Evolutionary conservation across 139 green algal genomes (phyloP).

Genomic region (Dunaliella primolecta): DNA sequence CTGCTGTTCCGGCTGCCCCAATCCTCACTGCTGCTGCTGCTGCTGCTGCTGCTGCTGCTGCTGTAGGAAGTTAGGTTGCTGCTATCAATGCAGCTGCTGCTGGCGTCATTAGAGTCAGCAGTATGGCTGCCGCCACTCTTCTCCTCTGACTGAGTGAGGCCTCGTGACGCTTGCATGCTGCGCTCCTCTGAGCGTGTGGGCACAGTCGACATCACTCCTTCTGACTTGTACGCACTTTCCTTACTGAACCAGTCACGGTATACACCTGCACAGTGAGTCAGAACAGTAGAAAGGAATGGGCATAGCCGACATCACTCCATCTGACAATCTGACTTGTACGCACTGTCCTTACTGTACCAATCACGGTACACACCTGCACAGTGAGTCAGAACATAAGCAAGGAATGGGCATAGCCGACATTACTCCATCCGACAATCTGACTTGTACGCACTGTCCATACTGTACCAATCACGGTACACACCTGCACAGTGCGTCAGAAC

Average conservation of each 20-base stretch:
- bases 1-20: not conserved
- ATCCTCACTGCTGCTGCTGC: not conserved
- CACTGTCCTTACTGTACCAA: not conserved
- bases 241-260: slow-evolving; percentile 14
- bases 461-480: not conserved
- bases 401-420: not conserved
- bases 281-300: not conserved
- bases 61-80: not conserved
- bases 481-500: not conserved
- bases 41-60: not conserved
- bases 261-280: slow-evolving; percentile 3
- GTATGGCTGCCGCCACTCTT: not conserved
- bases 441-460: not conserved
- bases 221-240: not conserved
- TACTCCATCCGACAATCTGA: not conserved
- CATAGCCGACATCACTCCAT: too few relatives aligned
- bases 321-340: too few relatives aligned
- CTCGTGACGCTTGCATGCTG: not conserved
- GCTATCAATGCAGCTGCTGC: not conserved
- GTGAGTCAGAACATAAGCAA: too few relatives aligned
- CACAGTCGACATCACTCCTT: not conserved
- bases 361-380: not conserved
- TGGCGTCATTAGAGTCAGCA: not conserved
- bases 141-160: not conserved
- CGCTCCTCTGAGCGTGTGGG: not conserved